phyloP scores from a whole-genome alignment of 495 filamentous ascomycete species.

The Lepidopterella palustris region DNA sequence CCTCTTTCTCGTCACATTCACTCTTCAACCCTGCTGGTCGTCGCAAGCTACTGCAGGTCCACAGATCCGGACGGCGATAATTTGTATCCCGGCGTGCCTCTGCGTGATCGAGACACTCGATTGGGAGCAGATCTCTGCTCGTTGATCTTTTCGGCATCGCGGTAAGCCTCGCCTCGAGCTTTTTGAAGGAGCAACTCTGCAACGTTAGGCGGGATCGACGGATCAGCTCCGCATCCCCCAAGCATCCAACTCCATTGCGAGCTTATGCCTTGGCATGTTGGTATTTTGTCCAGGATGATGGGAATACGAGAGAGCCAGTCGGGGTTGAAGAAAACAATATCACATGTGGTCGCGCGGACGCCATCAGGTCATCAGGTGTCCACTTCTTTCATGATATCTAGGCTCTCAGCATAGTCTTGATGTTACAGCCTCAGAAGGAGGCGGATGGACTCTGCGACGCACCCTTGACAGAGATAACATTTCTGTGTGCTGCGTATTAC shows the following conservation, averaged over 20 bases:
- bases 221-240: background rate
- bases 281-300: background rate
- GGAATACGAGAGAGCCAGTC: background rate
- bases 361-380: too few relatives aligned
- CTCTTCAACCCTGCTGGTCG: slow-evolving; percentile 6
- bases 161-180: background rate
- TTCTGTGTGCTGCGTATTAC: too few relatives aligned
- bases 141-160: background rate
- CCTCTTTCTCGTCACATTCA: background rate
- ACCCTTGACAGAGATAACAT: too few relatives aligned
- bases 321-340: too few relatives aligned
- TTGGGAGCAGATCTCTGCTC: slow-evolving; percentile 10
- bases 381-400: too few relatives aligned
- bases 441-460: too few relatives aligned
- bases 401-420: too few relatives aligned
- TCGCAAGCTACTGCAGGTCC: slow-evolving; percentile 23
- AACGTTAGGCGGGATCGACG: background rate
- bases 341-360: too few relatives aligned
- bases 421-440: too few relatives aligned
- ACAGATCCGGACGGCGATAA: slow-evolving; percentile 18
- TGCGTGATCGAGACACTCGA: slow-evolving; percentile 10
- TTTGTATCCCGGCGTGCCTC: background rate
- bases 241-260: background rate
- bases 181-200: background rate
- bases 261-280: background rate